Percentiles rank a stretch among this genome's conserved stretches.
Evolutionary conservation across 2,329 filamentous ascomycete genomes (phyloP).

Genomic region (Pseudocercospora musae): DNA sequence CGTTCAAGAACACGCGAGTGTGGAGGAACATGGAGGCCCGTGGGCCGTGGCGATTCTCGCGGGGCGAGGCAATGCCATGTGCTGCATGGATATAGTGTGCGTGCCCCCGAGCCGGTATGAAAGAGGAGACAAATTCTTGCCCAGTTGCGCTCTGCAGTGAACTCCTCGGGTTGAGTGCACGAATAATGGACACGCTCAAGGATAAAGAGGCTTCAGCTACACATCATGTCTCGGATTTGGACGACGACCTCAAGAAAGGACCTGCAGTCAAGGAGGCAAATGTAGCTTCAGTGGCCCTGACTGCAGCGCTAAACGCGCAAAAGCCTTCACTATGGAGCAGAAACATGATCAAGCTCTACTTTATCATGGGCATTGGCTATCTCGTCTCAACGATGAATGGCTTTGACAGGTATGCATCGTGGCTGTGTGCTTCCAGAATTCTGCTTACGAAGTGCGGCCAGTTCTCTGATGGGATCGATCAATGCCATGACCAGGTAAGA

Average conservation of each 20-base stretch:
- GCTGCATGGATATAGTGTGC: conserved; percentile 1
- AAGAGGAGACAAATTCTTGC: conserved; percentile 6
- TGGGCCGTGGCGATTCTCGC: conserved; percentile 8
- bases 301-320: conserved; percentile 22
- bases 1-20: conserved; percentile 13
- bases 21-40: conserved; percentile 17
- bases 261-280: conserved; percentile 22
- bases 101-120: neutral
- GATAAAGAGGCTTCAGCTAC: conserved; percentile 40
- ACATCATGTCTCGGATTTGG: conserved; percentile 19
- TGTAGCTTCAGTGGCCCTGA: conserved; percentile 24
- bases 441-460: conserved; percentile 23
- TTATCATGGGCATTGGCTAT: conserved; percentile 25
- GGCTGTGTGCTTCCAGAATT: neutral
- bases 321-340: conserved; percentile 24
- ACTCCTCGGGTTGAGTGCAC: conserved; percentile 25
- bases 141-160: neutral
- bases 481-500: conserved; percentile 46
- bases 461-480: conserved; percentile 47
- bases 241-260: conserved; percentile 19
- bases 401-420: conserved; percentile 29
- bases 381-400: conserved; percentile 25
- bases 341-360: conserved; percentile 27
- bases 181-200: conserved; percentile 45
- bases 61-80: conserved; percentile 9